These are phyloP conservation scores for Cryphonectria carpinicola DNA, from an alignment of 2,329 filamentous ascomycete species.

Conservation along the genomic window DNA sequence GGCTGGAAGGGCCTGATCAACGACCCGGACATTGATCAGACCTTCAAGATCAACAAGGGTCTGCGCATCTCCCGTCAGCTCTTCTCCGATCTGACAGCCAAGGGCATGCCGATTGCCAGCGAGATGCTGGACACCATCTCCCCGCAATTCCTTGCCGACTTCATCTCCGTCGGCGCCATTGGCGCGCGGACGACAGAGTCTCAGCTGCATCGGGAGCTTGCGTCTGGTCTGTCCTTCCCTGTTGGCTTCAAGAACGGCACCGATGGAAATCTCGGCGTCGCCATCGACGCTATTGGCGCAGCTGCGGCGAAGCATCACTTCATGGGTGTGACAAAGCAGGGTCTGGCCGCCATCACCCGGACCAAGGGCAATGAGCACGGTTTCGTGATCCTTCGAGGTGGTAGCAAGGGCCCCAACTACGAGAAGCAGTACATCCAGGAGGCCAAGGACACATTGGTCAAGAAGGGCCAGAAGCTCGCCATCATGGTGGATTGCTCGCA, in stretches of 20 bases:
- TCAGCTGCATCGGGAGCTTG: constrained; percentile 94
- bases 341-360: constrained; percentile 90
- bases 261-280: constrained; percentile 86
- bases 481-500: constrained; percentile 99
- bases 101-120: constrained; percentile 91
- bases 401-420: constrained; percentile 90
- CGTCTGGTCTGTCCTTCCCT: constrained; percentile 92
- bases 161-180: constrained; percentile 94
- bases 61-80: constrained; percentile 89
- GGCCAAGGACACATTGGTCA: constrained; percentile 76
- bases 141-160: constrained; percentile 94
- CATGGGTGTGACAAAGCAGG: constrained; percentile 98
- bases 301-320: constrained; percentile 91
- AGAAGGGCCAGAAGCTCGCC: constrained; percentile 83
- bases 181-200: constrained; percentile 96
- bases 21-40: constrained; percentile 96
- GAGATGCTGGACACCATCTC: constrained; percentile 99
- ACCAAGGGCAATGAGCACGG: constrained; percentile 95
- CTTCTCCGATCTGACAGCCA: constrained; percentile 84
- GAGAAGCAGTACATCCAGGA: constrained; percentile 81
- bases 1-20: constrained; percentile 99
- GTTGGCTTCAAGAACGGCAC: constrained; percentile 99
- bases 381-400: constrained; percentile 93
- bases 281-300: constrained; percentile 93
- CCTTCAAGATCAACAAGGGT: constrained; percentile 99